Percentiles rank a stretch among this genome's conserved stretches.
Conservation (phyloP, 192 early-diverging fungal genomes). For the Powellomyces hirtus region DNA sequence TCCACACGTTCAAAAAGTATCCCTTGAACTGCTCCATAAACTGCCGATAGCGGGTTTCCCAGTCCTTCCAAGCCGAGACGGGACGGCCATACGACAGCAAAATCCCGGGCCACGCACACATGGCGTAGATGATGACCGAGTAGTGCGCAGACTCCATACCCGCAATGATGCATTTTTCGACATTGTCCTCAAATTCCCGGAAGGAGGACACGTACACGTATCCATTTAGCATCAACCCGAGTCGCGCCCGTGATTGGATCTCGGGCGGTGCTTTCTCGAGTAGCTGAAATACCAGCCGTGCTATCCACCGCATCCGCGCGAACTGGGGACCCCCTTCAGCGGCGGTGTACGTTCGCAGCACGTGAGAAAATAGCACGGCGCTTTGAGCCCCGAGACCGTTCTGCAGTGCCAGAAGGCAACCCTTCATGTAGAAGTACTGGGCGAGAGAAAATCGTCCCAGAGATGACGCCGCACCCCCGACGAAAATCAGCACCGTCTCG, state of each 20-base stretch:
- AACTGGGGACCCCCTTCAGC: background rate
- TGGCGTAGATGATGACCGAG: conserved; percentile 21
- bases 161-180: conserved; percentile 20
- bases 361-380: conserved; percentile 12
- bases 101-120: conserved; percentile 5
- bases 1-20: conserved; percentile 26
- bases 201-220: conserved; percentile 13
- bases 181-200: conserved; percentile 17
- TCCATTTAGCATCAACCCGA: conserved; percentile 11
- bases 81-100: conserved; percentile 21
- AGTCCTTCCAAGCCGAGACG: conserved; percentile 1
- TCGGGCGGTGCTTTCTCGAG: conserved; percentile 9
- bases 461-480: conserved; percentile 24
- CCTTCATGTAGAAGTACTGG: conserved; percentile 26
- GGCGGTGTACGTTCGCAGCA: conserved; percentile 9
- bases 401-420: conserved; percentile 3
- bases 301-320: conserved; percentile 18
- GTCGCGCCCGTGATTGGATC: conserved; percentile 16
- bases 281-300: conserved; percentile 4
- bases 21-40: conserved; percentile 25
- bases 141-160: conserved; percentile 17
- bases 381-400: conserved; percentile 9
- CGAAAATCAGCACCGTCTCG: conserved; percentile 30
- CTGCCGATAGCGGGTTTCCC: conserved; percentile 14
- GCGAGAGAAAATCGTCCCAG: background rate